A percentile compares a stretch with the other conserved stretches of the same genome.
phyloP scores from a whole-genome alignment of 2,329 filamentous ascomycete genomes.

The Colletotrichum nymphaeae region DNA sequence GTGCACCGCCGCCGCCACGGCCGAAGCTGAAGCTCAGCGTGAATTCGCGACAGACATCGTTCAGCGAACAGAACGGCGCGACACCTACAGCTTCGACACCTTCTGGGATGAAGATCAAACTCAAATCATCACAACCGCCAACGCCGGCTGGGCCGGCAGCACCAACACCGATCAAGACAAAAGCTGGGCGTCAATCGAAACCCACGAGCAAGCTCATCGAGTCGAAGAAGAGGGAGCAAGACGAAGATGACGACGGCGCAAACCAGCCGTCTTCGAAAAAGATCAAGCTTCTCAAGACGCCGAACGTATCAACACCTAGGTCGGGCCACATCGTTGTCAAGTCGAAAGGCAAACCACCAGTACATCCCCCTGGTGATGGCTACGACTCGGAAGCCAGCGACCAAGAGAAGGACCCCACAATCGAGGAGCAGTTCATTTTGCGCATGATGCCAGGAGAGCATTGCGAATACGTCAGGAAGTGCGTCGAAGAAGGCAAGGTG shows the following conservation, averaged over 20 bases:
- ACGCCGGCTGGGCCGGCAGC: slow-evolving; percentile 46
- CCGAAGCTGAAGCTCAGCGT: slow-evolving; percentile 42
- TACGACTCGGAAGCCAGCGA: slow-evolving; percentile 98
- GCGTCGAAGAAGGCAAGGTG: slow-evolving; percentile 81
- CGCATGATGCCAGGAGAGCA: slow-evolving; percentile 90
- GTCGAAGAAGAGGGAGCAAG: slow-evolving; percentile 70
- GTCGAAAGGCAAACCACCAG: slow-evolving; percentile 74
- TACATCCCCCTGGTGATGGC: slow-evolving; percentile 82
- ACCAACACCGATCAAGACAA: slow-evolving; percentile 60
- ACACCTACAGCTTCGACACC: slow-evolving; percentile 37
- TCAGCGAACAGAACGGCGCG: slow-evolving; percentile 35
- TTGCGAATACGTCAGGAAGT: slow-evolving; percentile 82
- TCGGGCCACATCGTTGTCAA: slow-evolving; percentile 61
- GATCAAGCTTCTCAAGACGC: slow-evolving; percentile 62
- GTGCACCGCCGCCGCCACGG: slow-evolving; percentile 36
- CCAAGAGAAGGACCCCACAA: slow-evolving; percentile 84
- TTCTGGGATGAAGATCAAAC: slow-evolving; percentile 50
- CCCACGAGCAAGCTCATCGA: slow-evolving; percentile 68
- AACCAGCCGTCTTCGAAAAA: slow-evolving; percentile 57
- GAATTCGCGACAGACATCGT: slow-evolving; percentile 33
- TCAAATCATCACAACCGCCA: slow-evolving; percentile 51
- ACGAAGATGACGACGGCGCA: slow-evolving; percentile 62
- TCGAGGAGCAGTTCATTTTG: slow-evolving; percentile 90
- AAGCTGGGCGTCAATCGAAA: slow-evolving; percentile 69
- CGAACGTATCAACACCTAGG: slow-evolving; percentile 42